Conservation (phyloP, 345 rosid genomes). For the Hibiscus mutabilis region DNA sequence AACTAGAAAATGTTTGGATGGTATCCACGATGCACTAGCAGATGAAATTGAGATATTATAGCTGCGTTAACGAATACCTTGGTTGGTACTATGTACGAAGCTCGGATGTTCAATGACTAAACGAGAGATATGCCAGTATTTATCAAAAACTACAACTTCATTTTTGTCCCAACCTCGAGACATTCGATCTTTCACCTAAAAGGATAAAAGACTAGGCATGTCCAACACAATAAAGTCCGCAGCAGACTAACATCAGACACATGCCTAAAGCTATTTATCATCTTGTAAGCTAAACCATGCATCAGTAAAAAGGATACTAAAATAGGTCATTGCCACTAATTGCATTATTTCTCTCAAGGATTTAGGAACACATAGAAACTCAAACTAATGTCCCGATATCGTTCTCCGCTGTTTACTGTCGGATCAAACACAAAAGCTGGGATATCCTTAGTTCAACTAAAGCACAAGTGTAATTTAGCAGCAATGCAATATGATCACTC, state of each 20-base stretch:
- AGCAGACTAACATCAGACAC: neutral
- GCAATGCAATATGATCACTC: neutral
- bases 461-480: neutral
- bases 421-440: neutral
- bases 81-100: no score
- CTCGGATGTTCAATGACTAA: no score
- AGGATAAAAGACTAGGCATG: neutral
- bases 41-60: no score
- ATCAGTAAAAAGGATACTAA: neutral
- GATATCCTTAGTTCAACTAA: neutral
- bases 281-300: neutral
- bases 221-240: neutral
- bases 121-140: no score
- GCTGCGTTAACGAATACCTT: no score
- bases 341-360: neutral
- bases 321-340: no score
- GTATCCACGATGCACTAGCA: no score
- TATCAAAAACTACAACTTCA: no score
- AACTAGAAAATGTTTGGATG: no score
- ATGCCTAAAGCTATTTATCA: neutral
- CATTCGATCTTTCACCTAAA: neutral
- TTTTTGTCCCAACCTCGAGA: no score
- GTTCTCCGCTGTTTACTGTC: neutral
- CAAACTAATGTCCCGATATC: neutral
- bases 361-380: neutral